Conservation (phyloP, 2,329 filamentous ascomycete genomes). For the Neopestalotiopsis sp. region DNA sequence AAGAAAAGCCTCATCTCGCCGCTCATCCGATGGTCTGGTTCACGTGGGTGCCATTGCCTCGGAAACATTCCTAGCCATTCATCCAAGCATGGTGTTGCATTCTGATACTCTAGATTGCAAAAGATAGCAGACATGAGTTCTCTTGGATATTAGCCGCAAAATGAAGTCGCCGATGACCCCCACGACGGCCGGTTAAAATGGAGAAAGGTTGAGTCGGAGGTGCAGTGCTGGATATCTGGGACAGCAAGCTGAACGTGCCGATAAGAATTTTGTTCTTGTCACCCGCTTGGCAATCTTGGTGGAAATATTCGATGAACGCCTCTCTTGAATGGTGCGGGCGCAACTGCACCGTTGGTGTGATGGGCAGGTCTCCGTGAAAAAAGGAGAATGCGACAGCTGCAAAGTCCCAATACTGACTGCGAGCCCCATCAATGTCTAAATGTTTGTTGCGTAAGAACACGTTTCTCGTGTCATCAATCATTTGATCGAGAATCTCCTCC, state of each 20-base stretch:
- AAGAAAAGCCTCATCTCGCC: no score
- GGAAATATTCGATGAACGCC: neutral
- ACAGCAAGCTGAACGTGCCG: neutral
- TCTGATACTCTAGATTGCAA: neutral
- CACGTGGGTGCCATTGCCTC: no score
- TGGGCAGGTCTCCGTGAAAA: neutral
- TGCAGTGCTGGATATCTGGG: neutral
- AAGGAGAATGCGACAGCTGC: neutral
- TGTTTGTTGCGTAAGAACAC: no score
- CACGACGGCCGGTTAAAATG: neutral
- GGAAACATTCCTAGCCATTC: no score
- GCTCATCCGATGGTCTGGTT: no score
- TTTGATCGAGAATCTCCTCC: no score
- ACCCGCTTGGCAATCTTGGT: neutral
- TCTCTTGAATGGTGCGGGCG: neutral
- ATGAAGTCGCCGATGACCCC: neutral
- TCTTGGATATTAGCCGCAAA: neutral
- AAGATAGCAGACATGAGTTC: neutral
- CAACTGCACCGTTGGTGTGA: neutral
- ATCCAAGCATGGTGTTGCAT: neutral
- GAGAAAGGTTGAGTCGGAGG: neutral
- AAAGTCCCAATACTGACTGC: neutral
- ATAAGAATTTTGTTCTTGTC: neutral
- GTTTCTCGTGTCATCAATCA: no score
- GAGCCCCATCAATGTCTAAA: no score